Percentiles rank a stretch among this genome's conserved stretches.
phyloP scores from a whole-genome alignment of 2,329 filamentous ascomycete species.

The Aspergillus quadricinctus region DNA sequence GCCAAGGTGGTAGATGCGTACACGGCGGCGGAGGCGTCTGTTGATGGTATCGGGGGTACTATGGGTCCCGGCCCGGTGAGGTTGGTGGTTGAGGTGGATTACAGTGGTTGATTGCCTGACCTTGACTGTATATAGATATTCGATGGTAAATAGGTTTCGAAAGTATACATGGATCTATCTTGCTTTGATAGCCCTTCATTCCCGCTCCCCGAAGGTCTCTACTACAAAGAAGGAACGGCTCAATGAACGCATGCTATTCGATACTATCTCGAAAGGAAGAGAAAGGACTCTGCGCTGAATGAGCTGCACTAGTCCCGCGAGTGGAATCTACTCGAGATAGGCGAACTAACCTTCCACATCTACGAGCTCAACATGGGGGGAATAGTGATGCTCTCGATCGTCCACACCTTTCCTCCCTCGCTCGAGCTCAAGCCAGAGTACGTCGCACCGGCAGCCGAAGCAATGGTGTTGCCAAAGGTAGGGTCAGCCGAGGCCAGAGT shows the following conservation, averaged over 20 bases:
- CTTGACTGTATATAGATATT: constrained; percentile 2
- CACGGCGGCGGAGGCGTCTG: constrained; percentile 16
- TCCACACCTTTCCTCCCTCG: constrained; percentile 36
- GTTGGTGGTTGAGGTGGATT: constrained; percentile 26
- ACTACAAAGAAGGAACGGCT: not conserved
- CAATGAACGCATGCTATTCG: not conserved
- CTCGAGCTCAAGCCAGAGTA: constrained; percentile 32
- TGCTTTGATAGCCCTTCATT: not conserved
- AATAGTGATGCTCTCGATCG: constrained; percentile 33
- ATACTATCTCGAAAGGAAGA: not conserved
- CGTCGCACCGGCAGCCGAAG: constrained; percentile 26
- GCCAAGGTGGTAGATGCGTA: constrained; percentile 26
- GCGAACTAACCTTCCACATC: not conserved
- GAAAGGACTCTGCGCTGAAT: not conserved
- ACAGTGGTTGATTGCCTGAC: constrained; percentile 7
- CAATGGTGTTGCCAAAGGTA: constrained; percentile 22
- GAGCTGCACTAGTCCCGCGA: not conserved
- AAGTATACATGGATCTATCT: not conserved
- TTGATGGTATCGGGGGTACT: constrained; percentile 35
- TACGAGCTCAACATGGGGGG: constrained; percentile 26
- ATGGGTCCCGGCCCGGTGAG: constrained; percentile 27
- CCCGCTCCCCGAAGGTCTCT: too few relatives aligned
- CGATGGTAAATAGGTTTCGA: constrained; percentile 1
- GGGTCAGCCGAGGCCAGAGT: constrained; percentile 32
- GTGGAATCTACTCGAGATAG: not conserved